Percentiles rank a stretch among this genome's conserved stretches.
Evolutionary conservation across 305 asterid genomes (phyloP).

Genomic region (Petunia hybrid): DNA sequence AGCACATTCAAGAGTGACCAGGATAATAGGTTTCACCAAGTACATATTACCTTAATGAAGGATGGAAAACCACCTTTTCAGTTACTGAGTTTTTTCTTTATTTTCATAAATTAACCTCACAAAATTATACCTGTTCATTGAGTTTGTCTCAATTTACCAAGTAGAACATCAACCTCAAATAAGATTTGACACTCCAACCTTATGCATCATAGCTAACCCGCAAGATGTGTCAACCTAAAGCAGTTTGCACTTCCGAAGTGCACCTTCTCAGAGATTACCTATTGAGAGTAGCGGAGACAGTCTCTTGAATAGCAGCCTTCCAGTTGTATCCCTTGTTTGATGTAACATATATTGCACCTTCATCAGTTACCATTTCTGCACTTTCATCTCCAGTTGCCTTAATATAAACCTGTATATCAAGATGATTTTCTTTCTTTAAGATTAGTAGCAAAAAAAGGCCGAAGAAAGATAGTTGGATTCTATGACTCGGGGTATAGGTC

Average conservation of each 20-base stretch:
- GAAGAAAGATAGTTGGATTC: conserved; percentile 4
- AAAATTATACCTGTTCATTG: background rate
- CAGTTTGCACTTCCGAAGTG: background rate
- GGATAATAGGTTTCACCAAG: conserved; percentile 17
- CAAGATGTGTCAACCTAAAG: background rate
- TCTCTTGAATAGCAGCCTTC: conserved; percentile 98
- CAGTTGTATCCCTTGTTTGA: conserved; percentile 97
- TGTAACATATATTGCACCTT: conserved; percentile 95
- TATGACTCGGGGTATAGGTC: background rate
- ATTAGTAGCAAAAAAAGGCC: conserved; percentile 23
- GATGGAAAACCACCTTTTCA: background rate
- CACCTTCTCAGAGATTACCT: conserved; percentile 57
- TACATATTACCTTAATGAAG: background rate
- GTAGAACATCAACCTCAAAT: conserved; percentile 18
- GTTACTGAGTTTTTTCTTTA: background rate
- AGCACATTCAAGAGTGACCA: conserved; percentile 19
- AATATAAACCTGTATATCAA: conserved; percentile 61
- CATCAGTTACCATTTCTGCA: conserved; percentile 98
- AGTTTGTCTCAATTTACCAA: background rate
- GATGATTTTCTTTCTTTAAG: conserved; percentile 13
- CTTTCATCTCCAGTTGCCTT: conserved; percentile 81
- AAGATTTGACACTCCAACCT: conserved; percentile 5
- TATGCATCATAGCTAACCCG: background rate
- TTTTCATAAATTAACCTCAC: conserved; percentile 9
- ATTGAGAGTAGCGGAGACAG: conserved; percentile 97